Conservation (phyloP, 2,329 filamentous ascomycete species). For the Fusarium redolens region DNA sequence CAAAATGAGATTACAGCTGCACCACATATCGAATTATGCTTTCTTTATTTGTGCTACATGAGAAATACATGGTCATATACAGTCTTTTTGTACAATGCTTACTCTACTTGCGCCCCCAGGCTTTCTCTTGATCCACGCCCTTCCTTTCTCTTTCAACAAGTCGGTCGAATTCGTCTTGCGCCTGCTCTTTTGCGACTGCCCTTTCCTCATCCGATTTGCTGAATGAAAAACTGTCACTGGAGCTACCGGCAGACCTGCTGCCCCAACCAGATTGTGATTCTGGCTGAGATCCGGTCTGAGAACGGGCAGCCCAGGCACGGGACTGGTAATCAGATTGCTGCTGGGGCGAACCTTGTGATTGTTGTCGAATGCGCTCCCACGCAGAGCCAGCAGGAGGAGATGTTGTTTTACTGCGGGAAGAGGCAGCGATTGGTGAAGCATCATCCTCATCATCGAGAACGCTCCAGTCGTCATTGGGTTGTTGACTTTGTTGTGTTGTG, state of each 20-base stretch:
- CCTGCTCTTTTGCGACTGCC: conserved; percentile 55
- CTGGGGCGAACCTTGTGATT: conserved; percentile 33
- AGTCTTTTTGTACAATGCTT: neutral
- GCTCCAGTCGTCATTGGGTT: conserved; percentile 40
- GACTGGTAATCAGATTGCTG: conserved; percentile 35
- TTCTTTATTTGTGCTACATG: conserved; percentile 6
- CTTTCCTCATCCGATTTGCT: conserved; percentile 53
- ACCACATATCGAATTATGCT: neutral
- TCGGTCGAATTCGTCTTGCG: conserved; percentile 63
- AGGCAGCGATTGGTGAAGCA: conserved; percentile 56
- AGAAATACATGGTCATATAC: conserved; percentile 6
- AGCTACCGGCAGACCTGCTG: conserved; percentile 43
- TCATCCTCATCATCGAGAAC: conserved; percentile 52
- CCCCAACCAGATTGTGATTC: conserved; percentile 41
- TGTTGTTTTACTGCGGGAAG: conserved; percentile 40
- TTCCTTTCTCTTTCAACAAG: conserved; percentile 59
- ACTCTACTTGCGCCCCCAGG: conserved; percentile 39
- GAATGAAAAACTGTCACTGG: conserved; percentile 50
- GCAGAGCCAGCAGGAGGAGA: conserved; percentile 47
- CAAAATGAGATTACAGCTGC: neutral
- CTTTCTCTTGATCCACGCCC: conserved; percentile 45
- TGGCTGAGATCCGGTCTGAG: conserved; percentile 17
- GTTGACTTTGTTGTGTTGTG: conserved; percentile 16
- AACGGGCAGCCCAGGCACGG: conserved; percentile 26
- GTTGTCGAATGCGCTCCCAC: conserved; percentile 59